Evolutionary conservation across 2,329 filamentous ascomycete species (phyloP).

Genomic region (Incumbomyces delicatus): DNA sequence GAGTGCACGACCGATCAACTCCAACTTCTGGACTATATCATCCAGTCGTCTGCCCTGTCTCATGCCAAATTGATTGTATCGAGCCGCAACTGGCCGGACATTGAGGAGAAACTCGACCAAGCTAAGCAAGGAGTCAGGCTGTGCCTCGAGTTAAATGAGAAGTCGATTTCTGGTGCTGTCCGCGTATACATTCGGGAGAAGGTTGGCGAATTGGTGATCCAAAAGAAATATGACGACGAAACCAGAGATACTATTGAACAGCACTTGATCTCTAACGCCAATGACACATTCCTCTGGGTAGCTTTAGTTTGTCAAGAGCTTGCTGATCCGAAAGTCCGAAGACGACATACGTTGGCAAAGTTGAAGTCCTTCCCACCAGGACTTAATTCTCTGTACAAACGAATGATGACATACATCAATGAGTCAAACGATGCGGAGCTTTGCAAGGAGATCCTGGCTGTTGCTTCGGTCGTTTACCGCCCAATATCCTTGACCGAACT

Average conservation of each 20-base stretch:
- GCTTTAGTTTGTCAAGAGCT: conserved; percentile 31
- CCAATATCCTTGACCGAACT: conserved; percentile 32
- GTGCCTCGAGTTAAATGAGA: conserved; percentile 29
- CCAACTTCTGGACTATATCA: conserved; percentile 30
- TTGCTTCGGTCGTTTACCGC: conserved; percentile 24
- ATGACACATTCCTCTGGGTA: conserved; percentile 38
- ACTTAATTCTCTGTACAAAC: conserved; percentile 17
- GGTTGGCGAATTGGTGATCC: conserved; percentile 22
- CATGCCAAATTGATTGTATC: conserved; percentile 21
- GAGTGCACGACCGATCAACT: conserved; percentile 28
- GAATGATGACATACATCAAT: conserved; percentile 23
- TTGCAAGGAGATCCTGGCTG: conserved; percentile 27
- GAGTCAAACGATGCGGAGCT: conserved; percentile 19
- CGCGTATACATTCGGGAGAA: conserved; percentile 29
- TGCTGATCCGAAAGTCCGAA: conserved; percentile 9
- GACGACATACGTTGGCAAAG: conserved; percentile 12
- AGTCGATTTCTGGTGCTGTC: conserved; percentile 28
- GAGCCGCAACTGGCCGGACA: conserved; percentile 2
- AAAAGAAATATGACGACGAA: conserved; percentile 21
- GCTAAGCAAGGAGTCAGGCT: not conserved
- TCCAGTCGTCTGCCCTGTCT: conserved; percentile 13
- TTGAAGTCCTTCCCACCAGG: conserved; percentile 17
- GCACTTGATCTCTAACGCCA: conserved; percentile 26
- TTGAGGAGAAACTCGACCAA: conserved; percentile 2
- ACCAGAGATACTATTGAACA: conserved; percentile 13